A percentile compares a stretch with the other conserved stretches of the same genome.
phyloP scores from a whole-genome alignment of 345 rosid genomes.

The Eucalyptus fibrosa region DNA sequence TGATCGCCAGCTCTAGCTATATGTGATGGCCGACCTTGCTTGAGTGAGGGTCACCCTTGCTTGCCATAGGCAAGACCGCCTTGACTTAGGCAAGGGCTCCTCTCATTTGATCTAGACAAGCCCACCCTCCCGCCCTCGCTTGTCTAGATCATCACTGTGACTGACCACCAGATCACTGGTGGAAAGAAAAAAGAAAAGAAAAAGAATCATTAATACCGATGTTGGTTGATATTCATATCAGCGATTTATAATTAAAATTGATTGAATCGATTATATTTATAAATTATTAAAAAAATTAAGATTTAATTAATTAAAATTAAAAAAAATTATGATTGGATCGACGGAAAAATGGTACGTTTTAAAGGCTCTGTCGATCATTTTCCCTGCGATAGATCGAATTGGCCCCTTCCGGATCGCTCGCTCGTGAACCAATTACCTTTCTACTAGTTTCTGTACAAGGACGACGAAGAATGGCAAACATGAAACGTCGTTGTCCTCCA shows the following conservation, averaged over 20 bases:
- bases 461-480: neutral
- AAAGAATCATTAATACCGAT: too few species aligned
- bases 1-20: rapidly evolving
- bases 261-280: rapidly evolving
- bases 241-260: rapidly evolving
- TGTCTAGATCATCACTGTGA: too few species aligned
- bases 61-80: too few species aligned
- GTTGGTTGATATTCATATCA: rapidly evolving
- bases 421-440: neutral
- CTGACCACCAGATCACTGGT: rapidly evolving
- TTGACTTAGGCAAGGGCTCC: neutral
- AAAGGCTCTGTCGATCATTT: too few species aligned
- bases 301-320: too few species aligned
- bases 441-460: neutral
- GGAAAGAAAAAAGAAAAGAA: too few species aligned
- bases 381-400: neutral
- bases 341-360: too few species aligned
- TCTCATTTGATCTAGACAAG: too few species aligned
- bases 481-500: neutral
- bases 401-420: neutral
- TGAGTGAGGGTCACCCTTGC: neutral
- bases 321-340: too few species aligned
- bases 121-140: too few species aligned
- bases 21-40: too few species aligned
- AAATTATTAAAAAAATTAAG: rapidly evolving